Conservation (phyloP, 305 asterid species). For the Solanum hybrid region DNA sequence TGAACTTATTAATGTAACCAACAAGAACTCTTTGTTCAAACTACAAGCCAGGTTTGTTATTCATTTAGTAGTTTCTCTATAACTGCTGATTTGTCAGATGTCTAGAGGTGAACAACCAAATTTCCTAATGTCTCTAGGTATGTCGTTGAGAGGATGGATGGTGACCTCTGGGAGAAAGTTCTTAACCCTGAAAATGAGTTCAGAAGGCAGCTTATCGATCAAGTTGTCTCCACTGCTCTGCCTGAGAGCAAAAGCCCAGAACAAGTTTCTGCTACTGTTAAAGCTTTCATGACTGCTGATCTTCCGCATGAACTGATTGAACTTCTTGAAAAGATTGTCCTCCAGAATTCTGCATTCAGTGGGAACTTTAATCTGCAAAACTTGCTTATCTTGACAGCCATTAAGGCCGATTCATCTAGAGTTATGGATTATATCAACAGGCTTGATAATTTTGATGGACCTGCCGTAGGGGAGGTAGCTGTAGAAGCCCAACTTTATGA, state of each 20-base stretch:
- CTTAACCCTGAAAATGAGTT: constrained; percentile 95
- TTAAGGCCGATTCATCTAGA: constrained; percentile 92
- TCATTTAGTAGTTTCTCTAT: constrained; percentile 9
- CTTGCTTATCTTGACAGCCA: constrained; percentile 88
- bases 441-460: constrained; percentile 97
- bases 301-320: constrained; percentile 99
- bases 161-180: constrained; percentile 93
- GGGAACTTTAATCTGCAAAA: constrained; percentile 98
- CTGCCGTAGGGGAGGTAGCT: constrained; percentile 98
- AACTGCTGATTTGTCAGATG: constrained; percentile 9
- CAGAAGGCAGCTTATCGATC: constrained; percentile 97
- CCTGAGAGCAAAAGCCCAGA: constrained; percentile 99
- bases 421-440: constrained; percentile 97
- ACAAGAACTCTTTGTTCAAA: constrained; percentile 91
- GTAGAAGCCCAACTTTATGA: constrained; percentile 90
- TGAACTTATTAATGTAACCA: constrained; percentile 90
- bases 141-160: constrained; percentile 98
- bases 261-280: constrained; percentile 99
- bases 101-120: constrained; percentile 10
- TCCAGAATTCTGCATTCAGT: constrained; percentile 94
- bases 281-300: constrained; percentile 99
- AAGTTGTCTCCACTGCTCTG: constrained; percentile 98
- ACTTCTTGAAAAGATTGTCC: constrained; percentile 96
- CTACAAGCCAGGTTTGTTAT: constrained; percentile 85
- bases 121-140: constrained; percentile 41